These are phyloP conservation scores for Coemansia sp. DNA, from an alignment of 192 early-diverging fungal species.

Conservation along the genomic window DNA sequence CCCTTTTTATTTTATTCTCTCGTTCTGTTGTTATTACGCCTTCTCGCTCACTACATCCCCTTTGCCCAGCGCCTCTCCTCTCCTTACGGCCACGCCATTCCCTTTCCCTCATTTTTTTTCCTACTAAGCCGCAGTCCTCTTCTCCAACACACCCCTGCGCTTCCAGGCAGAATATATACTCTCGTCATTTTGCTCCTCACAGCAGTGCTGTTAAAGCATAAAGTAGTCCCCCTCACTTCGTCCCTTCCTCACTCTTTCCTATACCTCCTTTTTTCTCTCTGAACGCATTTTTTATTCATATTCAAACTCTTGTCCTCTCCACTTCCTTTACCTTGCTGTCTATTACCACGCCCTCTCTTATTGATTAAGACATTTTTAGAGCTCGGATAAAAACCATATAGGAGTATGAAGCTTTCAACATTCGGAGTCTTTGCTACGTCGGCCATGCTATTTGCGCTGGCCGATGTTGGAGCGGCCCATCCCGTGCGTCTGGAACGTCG, in stretches of 20 bases:
- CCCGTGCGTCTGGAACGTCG: slow-evolving; percentile 51
- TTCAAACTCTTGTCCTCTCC: neutral
- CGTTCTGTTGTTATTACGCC: slow-evolving; percentile 8
- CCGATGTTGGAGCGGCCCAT: slow-evolving; percentile 16
- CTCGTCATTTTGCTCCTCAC: neutral
- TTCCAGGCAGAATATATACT: slow-evolving; percentile 8
- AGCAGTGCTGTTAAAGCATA: slow-evolving; percentile 11
- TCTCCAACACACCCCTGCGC: neutral
- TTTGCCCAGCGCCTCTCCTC: neutral
- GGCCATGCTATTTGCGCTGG: slow-evolving; percentile 22
- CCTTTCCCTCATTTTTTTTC: neutral
- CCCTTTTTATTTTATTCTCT: slow-evolving; percentile 6
- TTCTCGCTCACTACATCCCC: slow-evolving; percentile 3
- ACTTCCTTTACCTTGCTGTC: neutral
- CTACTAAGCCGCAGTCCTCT: slow-evolving; percentile 12
- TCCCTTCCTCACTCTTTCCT: neutral
- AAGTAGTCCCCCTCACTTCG: neutral
- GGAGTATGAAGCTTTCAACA: slow-evolving; percentile 41
- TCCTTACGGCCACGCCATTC: slow-evolving; percentile 1
- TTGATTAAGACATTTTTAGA: slow-evolving; percentile 12
- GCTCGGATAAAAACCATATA: neutral
- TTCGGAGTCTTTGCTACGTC: slow-evolving; percentile 25
- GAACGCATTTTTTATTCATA: neutral
- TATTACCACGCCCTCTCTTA: slow-evolving; percentile 3
- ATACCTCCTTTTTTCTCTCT: neutral